Evolutionary conservation across 306 rosid genomes (phyloP).

Genomic region (Vigna angularis): DNA sequence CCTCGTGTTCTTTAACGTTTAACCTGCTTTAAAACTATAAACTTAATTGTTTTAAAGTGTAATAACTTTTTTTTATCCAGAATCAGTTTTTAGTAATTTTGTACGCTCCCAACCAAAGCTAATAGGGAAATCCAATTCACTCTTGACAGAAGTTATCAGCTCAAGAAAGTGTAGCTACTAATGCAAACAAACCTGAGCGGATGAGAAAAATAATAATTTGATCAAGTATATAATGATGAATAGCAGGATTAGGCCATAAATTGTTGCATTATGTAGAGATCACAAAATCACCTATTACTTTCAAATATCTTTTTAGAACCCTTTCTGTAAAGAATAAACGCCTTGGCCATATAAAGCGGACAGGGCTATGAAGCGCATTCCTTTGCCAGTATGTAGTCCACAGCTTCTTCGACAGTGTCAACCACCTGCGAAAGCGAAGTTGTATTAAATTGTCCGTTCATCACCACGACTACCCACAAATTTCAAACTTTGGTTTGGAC

Average conservation of each 20-base stretch:
- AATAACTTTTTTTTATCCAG: too few relatives aligned
- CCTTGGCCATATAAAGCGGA: conserved; percentile 28
- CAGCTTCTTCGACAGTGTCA: conserved; percentile 75
- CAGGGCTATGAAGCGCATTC: conserved; percentile 45
- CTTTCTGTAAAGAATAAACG: conserved; percentile 24
- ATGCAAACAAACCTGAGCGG: background rate
- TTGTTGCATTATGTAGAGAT: conserved; percentile 26
- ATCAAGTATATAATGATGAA: conserved; percentile 2
- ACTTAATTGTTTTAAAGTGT: background rate
- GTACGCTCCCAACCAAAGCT: background rate
- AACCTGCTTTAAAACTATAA: background rate
- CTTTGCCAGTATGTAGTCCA: conserved; percentile 62
- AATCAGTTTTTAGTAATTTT: too few relatives aligned
- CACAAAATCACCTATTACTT: conserved; percentile 22
- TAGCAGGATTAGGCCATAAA: conserved; percentile 27
- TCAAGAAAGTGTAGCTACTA: conserved; percentile 11
- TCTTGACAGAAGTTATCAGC: conserved; percentile 18
- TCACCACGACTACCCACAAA: background rate
- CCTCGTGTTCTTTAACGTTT: too few relatives aligned
- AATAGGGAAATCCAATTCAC: conserved; percentile 8
- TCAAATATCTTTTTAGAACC: conserved; percentile 16
- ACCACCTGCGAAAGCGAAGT: conserved; percentile 66
- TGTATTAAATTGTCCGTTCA: conserved; percentile 1
- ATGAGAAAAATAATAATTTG: background rate
- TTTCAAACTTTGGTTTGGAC: conserved; percentile 9